These are phyloP conservation scores for Globisporangium alternatum DNA, from an alignment of 352 stramenopile species.

Conservation along the genomic window DNA sequence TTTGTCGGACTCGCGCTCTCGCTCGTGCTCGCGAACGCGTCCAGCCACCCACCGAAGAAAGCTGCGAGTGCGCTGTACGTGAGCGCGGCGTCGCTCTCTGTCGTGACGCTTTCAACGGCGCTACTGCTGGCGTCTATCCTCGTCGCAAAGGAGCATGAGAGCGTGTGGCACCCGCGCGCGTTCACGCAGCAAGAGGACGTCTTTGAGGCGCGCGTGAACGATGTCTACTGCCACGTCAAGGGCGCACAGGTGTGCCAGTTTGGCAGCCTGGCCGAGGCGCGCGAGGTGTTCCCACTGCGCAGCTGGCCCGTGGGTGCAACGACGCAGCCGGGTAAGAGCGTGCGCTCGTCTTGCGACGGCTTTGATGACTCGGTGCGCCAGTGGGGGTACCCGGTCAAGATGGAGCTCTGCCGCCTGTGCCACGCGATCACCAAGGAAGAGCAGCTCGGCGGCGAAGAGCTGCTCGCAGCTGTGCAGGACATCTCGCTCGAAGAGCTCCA, in stretches of 20 bases:
- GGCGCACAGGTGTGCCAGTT: conserved; percentile 37
- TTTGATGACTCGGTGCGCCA: conserved; percentile 39
- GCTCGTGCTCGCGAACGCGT: conserved; percentile 24
- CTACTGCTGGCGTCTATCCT: conserved; percentile 23
- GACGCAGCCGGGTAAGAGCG: conserved; percentile 26
- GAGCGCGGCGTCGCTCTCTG: conserved; percentile 12
- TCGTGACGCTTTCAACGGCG: conserved; percentile 15
- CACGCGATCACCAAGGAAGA: conserved; percentile 30
- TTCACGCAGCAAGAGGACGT: conserved; percentile 26
- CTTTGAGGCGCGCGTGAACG: conserved; percentile 39
- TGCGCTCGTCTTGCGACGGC: conserved; percentile 34
- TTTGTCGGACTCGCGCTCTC: conserved; percentile 21
- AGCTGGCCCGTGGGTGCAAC: conserved; percentile 39
- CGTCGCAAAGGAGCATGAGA: conserved; percentile 20
- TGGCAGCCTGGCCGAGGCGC: conserved; percentile 33
- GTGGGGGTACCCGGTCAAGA: conserved; percentile 50
- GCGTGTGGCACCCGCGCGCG: conserved; percentile 24
- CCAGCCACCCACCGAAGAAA: conserved; percentile 2
- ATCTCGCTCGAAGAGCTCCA: conserved; percentile 43
- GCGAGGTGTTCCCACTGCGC: conserved; percentile 35
- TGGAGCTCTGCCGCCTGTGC: conserved; percentile 45
- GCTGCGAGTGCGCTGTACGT: conserved; percentile 16
- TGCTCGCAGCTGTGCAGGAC: conserved; percentile 32
- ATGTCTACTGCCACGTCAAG: conserved; percentile 48
- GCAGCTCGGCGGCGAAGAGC: conserved; percentile 20